Percentiles rank a stretch among this genome's conserved stretches.
These are phyloP conservation scores for Cryptosporidium ryanae DNA, from an alignment of 169 alveolate species.

Conservation along the genomic window DNA sequence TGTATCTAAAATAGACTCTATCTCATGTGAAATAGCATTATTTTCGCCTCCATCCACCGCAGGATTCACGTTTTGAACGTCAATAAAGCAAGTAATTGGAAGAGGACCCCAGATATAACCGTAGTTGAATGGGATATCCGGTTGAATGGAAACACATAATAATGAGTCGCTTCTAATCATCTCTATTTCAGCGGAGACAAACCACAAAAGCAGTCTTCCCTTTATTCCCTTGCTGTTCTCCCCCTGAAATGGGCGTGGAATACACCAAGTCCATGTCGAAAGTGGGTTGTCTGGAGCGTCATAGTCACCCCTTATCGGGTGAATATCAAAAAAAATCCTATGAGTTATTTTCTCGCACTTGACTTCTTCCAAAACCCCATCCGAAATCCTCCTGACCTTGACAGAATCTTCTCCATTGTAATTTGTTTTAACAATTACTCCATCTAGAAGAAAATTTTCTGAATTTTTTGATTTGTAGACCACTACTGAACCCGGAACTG, in stretches of 20 bases:
- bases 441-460: slow-evolving; percentile 5
- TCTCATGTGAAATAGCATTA: slow-evolving; percentile 14
- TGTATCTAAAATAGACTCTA: slow-evolving; percentile 54
- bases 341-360: neutral
- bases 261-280: slow-evolving; percentile 71
- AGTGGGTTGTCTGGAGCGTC: slow-evolving; percentile 26
- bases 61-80: neutral
- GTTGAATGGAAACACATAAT: slow-evolving; percentile 60
- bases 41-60: slow-evolving; percentile 1
- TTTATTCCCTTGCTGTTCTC: slow-evolving; percentile 31
- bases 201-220: slow-evolving; percentile 55
- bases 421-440: slow-evolving; percentile 1
- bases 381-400: slow-evolving; percentile 14
- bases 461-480: slow-evolving; percentile 7
- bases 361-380: slow-evolving; percentile 5
- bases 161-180: slow-evolving; percentile 42
- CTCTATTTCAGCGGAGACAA: slow-evolving; percentile 41
- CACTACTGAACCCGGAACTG: slow-evolving; percentile 42
- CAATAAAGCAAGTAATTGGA: slow-evolving; percentile 71
- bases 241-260: slow-evolving; percentile 60
- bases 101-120: slow-evolving; percentile 72
- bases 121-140: slow-evolving; percentile 47
- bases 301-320: slow-evolving; percentile 35
- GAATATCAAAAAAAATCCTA: slow-evolving; percentile 45
- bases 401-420: neutral